phyloP scores from a whole-genome alignment of 2,329 filamentous ascomycete genomes.

The Aspergillus fijiensis region DNA sequence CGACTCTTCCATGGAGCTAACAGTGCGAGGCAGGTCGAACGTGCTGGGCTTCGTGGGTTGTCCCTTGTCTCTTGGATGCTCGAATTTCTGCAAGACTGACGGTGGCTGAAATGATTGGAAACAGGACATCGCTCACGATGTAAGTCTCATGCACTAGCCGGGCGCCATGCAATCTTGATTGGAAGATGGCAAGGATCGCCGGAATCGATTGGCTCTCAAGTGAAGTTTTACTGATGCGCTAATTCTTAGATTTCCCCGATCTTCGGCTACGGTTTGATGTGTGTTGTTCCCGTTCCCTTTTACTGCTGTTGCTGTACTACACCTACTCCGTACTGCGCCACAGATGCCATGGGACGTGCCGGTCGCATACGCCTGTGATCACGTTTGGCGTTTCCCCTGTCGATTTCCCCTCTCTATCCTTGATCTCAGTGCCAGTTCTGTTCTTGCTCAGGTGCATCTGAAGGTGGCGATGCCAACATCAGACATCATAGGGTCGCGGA shows the following conservation, averaged over 20 bases:
- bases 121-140: constrained; percentile 40
- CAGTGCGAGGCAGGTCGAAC: constrained; percentile 44
- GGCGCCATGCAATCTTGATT: constrained; percentile 34
- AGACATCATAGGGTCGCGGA: background rate
- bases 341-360: constrained; percentile 15
- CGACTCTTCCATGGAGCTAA: constrained; percentile 25
- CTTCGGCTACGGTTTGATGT: constrained; percentile 43
- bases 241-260: constrained; percentile 42
- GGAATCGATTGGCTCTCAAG: constrained; percentile 41
- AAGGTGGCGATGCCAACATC: constrained; percentile 2
- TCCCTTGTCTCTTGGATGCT: constrained; percentile 10
- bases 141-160: constrained; percentile 31
- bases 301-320: background rate
- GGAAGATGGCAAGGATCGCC: constrained; percentile 25
- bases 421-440: background rate
- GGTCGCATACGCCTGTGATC: constrained; percentile 35
- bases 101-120: constrained; percentile 44
- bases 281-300: constrained; percentile 22
- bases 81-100: constrained; percentile 26
- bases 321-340: constrained; percentile 23
- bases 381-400: constrained; percentile 30
- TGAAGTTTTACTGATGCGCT: constrained; percentile 38
- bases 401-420: background rate
- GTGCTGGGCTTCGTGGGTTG: constrained; percentile 59
- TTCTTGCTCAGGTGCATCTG: background rate